Evolutionary conservation across 208 protist genomes (phyloP).

Genomic region (Trypanosoma boissoni): DNA sequence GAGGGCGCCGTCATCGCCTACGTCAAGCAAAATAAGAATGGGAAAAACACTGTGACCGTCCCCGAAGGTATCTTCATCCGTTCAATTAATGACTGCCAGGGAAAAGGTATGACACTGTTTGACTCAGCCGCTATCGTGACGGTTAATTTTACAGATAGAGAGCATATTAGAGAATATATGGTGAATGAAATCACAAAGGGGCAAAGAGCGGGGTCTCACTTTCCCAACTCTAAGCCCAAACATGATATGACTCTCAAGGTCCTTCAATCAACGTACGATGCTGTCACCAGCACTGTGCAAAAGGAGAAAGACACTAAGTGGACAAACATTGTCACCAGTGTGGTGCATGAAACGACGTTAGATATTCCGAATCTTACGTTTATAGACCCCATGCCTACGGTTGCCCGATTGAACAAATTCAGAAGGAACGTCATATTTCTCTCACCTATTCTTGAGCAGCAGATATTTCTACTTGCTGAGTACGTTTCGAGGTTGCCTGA

Average conservation of each 20-base stretch:
- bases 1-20: slow-evolving; percentile 29
- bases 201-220: background rate
- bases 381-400: slow-evolving; percentile 25
- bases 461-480: slow-evolving; percentile 41
- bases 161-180: background rate
- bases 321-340: slow-evolving; percentile 9
- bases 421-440: slow-evolving; percentile 24
- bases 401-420: slow-evolving; percentile 3
- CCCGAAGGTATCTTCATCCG: slow-evolving; percentile 7
- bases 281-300: background rate
- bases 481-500: slow-evolving; percentile 14
- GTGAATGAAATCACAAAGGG: background rate
- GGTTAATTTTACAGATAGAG: background rate
- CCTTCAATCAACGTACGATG: background rate
- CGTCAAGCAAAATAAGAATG: slow-evolving; percentile 15
- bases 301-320: background rate
- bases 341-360: slow-evolving; percentile 9
- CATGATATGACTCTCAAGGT: slow-evolving; percentile 6
- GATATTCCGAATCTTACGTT: slow-evolving; percentile 17
- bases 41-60: slow-evolving; percentile 1
- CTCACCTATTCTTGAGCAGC: slow-evolving; percentile 48
- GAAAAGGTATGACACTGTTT: background rate
- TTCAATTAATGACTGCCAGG: slow-evolving; percentile 12
- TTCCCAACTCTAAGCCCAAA: background rate
- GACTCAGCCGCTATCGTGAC: background rate